Base-by-base conservation (phyloP, 345 rosid genomes). In the Eucalyptus pumila region DNA sequence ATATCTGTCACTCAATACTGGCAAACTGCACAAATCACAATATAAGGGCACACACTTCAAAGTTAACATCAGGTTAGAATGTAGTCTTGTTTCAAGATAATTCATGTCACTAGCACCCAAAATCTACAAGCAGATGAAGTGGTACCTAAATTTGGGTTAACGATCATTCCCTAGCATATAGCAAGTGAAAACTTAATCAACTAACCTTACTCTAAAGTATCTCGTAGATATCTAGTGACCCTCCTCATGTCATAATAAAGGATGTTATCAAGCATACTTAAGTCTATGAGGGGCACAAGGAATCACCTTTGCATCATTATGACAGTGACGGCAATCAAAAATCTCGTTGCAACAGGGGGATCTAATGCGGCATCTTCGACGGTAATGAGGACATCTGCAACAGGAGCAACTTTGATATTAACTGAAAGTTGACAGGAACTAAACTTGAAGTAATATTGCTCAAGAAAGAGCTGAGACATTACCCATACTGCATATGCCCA, bases 311-410 rank as follows among this genome's bases (percentile, higher is more conserved):
- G 93, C 95, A 88, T 97, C 98, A 60, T 97, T 91, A 89, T 97
- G 99, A 91, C 99, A 97, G 89, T 96, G 99, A 67, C 94, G 99
- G 88, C 99, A 97, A 93, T 93, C 96, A 93, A 95, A 96, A 32
- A 95, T 90, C 92, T 95, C 97, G 65, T 92, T 92, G 88, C 99
- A 97, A 90, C 99, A 97, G 88, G 99, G 99, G 87, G 99, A 97
- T 94, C 94, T 94, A 88, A 97, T 93, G 88, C 90, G 92, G 87
- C 99, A 97, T 89, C 97, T 95, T 92, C 99, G 89, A 50, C 90
- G 93, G 91, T 96, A 97, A 89, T 96, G 98, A 8, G 92, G 89
- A 89, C 98, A 96, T 88, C 98, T 97, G 94, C 90, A 91, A 89
- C 85, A 85, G 88, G 87, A 88, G 12, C 72, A 90, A 50, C 19